Percentiles rank a stretch among this genome's conserved stretches.
phyloP scores from a whole-genome alignment of 164 flowering plant genomes.

The Chimonanthus salicifolius region DNA sequence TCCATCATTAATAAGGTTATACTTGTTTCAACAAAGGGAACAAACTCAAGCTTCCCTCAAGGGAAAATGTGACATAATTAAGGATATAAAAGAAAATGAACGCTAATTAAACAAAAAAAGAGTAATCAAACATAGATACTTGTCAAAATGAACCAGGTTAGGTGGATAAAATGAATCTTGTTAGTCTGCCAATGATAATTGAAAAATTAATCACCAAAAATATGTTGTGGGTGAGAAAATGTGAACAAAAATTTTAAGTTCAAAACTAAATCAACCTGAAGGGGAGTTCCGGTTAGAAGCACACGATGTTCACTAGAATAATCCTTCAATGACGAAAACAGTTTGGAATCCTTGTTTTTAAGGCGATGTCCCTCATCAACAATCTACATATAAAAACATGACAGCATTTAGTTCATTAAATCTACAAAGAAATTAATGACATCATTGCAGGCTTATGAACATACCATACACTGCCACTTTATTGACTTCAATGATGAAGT shows the following conservation, averaged over 20 bases:
- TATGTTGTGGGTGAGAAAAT: no score
- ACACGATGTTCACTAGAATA: conserved; percentile 73
- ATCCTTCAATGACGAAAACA: conserved; percentile 75
- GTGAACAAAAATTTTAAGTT: not conserved
- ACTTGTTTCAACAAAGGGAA: no score
- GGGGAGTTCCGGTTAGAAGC: conserved; percentile 95
- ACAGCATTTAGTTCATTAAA: conserved; percentile 14
- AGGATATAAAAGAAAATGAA: no score
- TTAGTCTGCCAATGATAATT: not conserved
- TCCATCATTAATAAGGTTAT: no score
- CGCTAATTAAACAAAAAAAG: no score
- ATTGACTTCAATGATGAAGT: conserved; percentile 69
- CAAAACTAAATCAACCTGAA: conserved; percentile 60
- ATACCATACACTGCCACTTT: conserved; percentile 93
- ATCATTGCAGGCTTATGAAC: not conserved
- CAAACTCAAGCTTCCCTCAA: no score
- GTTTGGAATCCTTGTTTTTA: conserved; percentile 93
- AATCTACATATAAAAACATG: conserved; percentile 41
- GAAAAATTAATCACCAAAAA: not conserved
- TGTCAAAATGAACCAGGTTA: not conserved
- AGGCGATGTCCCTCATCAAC: conserved; percentile 99
- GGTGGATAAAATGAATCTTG: not conserved
- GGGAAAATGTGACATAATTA: no score
- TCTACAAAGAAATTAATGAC: not conserved
- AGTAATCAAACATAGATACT: not conserved